Evolutionary conservation across 1,284 basidiomycete species (phyloP), one percentile per base, ranked within the genome.

Genomic region (Violaceomyces palustris): DNA sequence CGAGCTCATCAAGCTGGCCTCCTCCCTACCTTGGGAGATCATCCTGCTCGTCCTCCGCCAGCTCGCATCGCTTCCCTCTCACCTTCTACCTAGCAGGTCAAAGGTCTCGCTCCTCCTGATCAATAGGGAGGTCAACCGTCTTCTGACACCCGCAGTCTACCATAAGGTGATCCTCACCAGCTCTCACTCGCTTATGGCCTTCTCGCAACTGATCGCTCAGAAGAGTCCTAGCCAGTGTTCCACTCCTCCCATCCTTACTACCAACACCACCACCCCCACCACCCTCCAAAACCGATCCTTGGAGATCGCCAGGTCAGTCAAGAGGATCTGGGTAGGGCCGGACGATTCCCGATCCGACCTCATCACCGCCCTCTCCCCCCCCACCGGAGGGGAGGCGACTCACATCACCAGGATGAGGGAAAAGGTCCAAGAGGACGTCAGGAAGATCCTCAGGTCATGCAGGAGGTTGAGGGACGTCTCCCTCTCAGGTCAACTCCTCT

Each of bases 281-380:
- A n/a, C n/a, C n/a, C n/a, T n/a, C n/a, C 31, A 50, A 45, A 15
- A 12, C 33, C 5, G 19, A 49, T 10, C 38, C 61, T 1, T n/a
- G n/a, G 55, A 60, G 3, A 10, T 57, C 7, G 63, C 61, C 2
- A 57, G 67, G 9, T 32, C 44, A 17, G 65, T 72, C 5, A 47
- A 50, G 3, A 25, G 54, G 2, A 35, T 72, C 10, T 72, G 67
- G 66, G 52, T 72, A 18, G 67, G 66, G 7, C 69, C 69, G 4
- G 37, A 50, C 17, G 33, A 45, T 8, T 55, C 60, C 15, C 42
- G 51, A 8, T 64, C 63, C 2, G 69, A 72, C 39, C 47, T 72
- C 7, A 54, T 70, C 40, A 45, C 57, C 4, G 54, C 63, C 5
- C 45, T 72, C 2, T 62, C 68, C 4, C 62, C 61, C n/a, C 57